phyloP scores from a whole-genome alignment of 148 eudicot genomes.

The Linanthus parryae region DNA sequence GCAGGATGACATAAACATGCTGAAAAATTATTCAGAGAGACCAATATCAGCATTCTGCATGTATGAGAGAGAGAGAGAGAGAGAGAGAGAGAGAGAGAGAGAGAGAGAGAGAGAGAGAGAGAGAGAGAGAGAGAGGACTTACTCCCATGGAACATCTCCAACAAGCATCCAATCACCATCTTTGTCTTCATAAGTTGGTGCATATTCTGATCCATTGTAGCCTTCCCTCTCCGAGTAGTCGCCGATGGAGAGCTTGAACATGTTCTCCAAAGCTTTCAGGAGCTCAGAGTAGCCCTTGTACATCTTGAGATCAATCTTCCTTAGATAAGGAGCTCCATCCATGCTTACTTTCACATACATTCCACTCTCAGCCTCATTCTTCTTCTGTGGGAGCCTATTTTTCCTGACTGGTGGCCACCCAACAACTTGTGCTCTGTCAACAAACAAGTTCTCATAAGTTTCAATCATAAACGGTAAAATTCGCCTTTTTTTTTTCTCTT shows the following conservation, averaged over 20 bases:
- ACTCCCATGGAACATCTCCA: slow-evolving; percentile 69
- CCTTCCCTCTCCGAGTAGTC: slow-evolving; percentile 61
- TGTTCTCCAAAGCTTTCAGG: slow-evolving; percentile 44
- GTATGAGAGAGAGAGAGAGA: not conserved
- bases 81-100: not conserved
- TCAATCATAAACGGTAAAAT: too few relatives aligned
- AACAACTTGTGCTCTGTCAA: slow-evolving; percentile 48
- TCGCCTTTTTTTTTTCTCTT: not conserved
- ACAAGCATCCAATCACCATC: slow-evolving; percentile 73
- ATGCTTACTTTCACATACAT: slow-evolving; percentile 55
- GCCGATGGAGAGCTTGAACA: slow-evolving; percentile 56
- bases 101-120: not conserved
- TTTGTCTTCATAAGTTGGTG: slow-evolving; percentile 64
- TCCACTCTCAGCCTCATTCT: slow-evolving; percentile 30
- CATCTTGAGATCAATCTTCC: slow-evolving; percentile 52
- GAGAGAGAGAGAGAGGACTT: slow-evolving; percentile 19
- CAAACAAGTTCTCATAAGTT: not conserved
- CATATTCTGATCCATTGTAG: slow-evolving; percentile 53
- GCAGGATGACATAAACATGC: slow-evolving; percentile 54
- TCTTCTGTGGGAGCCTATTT: slow-evolving; percentile 26
- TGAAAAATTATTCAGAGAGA: slow-evolving; percentile 21
- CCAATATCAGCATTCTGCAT: not conserved
- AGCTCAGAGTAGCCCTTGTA: slow-evolving; percentile 45
- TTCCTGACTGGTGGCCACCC: slow-evolving; percentile 65
- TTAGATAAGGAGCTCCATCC: slow-evolving; percentile 63